These are phyloP conservation scores for Mortierella sp. DNA, from an alignment of 371 early-diverging fungal genomes.

Conservation along the genomic window DNA sequence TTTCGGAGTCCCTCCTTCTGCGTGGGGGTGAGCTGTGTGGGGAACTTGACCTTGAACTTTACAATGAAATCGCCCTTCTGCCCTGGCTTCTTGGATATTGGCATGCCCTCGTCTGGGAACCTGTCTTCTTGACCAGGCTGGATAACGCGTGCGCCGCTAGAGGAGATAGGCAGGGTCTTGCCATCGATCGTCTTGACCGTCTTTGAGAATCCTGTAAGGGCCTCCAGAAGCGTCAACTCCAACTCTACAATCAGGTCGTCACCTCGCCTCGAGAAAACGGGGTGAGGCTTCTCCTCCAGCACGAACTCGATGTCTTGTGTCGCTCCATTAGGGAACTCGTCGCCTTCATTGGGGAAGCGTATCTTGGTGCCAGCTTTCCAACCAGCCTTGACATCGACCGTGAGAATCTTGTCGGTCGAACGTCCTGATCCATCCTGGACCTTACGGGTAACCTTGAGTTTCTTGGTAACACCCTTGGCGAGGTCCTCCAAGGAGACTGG, in stretches of 20 bases:
- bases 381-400: conserved; percentile 93
- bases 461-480: conserved; percentile 90
- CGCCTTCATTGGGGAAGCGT: conserved; percentile 93
- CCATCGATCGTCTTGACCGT: no score
- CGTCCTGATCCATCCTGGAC: conserved; percentile 62
- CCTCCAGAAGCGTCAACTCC: conserved; percentile 88
- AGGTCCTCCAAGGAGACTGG: conserved; percentile 94
- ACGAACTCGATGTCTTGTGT: conserved; percentile 94
- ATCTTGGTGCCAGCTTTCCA: conserved; percentile 99
- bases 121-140: no score
- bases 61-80: conserved; percentile 93
- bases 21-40: conserved; percentile 69
- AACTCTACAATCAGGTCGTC: conserved; percentile 87
- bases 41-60: conserved; percentile 84
- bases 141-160: no score
- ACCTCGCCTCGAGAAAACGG: conserved; percentile 88
- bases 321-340: conserved; percentile 84
- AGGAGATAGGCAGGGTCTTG: no score
- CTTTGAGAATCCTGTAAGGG: no score
- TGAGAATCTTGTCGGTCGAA: conserved; percentile 84
- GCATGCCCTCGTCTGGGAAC: no score
- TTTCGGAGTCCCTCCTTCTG: conserved; percentile 78
- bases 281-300: conserved; percentile 95
- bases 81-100: no score
- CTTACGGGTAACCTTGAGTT: conserved; percentile 92